phyloP scores from a whole-genome alignment of 208 protist genomes.

The Porcisia deanei region DNA sequence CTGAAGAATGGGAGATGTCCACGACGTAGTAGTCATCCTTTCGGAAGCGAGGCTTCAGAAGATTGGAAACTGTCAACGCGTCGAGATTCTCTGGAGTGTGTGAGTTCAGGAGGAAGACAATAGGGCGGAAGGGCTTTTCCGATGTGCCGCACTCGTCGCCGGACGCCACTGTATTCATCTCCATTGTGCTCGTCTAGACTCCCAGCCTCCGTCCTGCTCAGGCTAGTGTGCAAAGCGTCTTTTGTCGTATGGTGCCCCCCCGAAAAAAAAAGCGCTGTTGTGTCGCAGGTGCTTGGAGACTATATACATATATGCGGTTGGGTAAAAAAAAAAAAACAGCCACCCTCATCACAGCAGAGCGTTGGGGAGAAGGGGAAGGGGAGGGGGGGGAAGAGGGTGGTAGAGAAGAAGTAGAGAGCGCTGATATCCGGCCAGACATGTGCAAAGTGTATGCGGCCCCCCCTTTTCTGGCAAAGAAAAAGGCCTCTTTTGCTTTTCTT shows the following conservation, averaged over 20 bases:
- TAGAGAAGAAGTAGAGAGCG: too few species aligned
- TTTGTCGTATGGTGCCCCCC: background rate
- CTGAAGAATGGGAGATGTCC: background rate
- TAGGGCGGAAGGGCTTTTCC: slow-evolving; percentile 11
- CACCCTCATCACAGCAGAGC: too few species aligned
- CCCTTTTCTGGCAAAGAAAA: too few species aligned
- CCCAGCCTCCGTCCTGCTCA: background rate
- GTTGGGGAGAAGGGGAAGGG: background rate
- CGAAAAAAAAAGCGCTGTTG: background rate
- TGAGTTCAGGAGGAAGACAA: slow-evolving; percentile 26
- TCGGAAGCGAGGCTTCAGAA: slow-evolving; percentile 25
- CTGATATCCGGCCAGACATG: background rate
- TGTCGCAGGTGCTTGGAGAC: background rate
- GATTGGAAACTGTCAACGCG: slow-evolving; percentile 16
- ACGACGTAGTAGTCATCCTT: slow-evolving; percentile 26
- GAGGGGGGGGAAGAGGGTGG: background rate
- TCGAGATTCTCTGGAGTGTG: slow-evolving; percentile 26
- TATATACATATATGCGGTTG: too few species aligned
- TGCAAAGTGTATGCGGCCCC: background rate
- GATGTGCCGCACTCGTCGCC: background rate
- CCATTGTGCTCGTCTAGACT: background rate
- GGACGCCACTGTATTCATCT: background rate
- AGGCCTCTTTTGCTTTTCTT: background rate
- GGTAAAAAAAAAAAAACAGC: background rate
- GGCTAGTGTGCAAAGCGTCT: background rate